phyloP scores from a whole-genome alignment of 352 stramenopile species.

The Blastocystis sp. region DNA sequence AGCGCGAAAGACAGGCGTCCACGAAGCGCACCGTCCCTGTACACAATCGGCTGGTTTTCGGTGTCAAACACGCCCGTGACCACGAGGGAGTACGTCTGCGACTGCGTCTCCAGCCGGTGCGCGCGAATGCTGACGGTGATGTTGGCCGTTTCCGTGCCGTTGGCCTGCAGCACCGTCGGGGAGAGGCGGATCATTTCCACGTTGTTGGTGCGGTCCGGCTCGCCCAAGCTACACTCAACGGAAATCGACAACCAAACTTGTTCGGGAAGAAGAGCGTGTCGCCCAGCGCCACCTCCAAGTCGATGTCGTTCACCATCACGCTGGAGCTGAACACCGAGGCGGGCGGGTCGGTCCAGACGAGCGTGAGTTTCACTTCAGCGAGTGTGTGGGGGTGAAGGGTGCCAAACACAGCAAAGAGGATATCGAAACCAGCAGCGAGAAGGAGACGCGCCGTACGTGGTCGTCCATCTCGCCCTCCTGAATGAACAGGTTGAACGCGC shows the following conservation, averaged over 20 bases:
- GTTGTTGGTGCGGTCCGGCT: conserved; percentile 36
- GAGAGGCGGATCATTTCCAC: conserved; percentile 37
- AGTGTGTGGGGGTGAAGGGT: not conserved
- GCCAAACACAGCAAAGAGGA: not conserved
- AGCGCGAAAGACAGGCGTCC: not conserved
- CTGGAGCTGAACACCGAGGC: conserved; percentile 67
- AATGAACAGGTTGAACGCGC: conserved; percentile 54
- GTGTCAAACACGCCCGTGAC: conserved; percentile 56
- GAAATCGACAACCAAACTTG: not conserved
- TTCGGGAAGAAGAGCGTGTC: conserved; percentile 47
- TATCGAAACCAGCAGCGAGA: conserved; percentile 10
- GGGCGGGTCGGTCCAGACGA: conserved; percentile 70
- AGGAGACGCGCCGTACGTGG: not conserved
- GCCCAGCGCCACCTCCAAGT: conserved; percentile 55
- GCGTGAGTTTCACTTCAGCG: conserved; percentile 63
- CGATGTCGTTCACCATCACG: conserved; percentile 70
- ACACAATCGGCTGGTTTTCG: conserved; percentile 60
- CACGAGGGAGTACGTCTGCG: conserved; percentile 51
- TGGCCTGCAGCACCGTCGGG: not conserved
- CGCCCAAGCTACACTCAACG: conserved; percentile 3
- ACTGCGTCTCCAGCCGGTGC: conserved; percentile 43
- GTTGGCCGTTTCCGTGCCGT: not conserved
- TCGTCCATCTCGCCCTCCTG: conserved; percentile 21
- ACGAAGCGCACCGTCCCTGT: conserved; percentile 13
- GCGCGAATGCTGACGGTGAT: conserved; percentile 44